Evolutionary conservation across 805 yeast genomes (phyloP).

Genomic region (Yamadazyma sp.): DNA sequence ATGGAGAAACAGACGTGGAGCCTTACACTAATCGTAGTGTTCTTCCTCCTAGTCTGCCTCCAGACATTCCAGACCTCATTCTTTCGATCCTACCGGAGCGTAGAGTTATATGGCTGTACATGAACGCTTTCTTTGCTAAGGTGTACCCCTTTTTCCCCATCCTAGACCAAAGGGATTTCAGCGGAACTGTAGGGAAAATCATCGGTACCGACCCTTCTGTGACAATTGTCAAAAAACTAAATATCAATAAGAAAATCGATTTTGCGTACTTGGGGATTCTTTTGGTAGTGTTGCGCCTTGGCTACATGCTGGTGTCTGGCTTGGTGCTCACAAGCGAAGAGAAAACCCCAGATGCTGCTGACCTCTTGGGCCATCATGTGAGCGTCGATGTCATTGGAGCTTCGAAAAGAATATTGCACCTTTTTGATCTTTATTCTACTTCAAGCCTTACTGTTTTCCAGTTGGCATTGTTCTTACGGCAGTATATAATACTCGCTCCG

Average conservation of each 20-base stretch:
- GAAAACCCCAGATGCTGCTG: constrained; percentile 19
- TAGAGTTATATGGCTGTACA: constrained; percentile 51
- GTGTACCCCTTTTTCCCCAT: constrained; percentile 64
- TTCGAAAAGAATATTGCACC: constrained; percentile 36
- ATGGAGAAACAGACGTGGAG: constrained; percentile 6
- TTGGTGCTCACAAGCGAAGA: too few species aligned
- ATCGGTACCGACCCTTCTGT: constrained; percentile 38
- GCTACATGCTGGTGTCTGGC: constrained; percentile 23
- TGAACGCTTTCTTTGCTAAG: constrained; percentile 57
- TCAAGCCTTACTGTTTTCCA: constrained; percentile 53
- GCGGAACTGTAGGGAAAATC: constrained; percentile 39
- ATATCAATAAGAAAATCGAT: constrained; percentile 31
- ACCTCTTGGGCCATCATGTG: constrained; percentile 28
- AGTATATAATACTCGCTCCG: constrained; percentile 50
- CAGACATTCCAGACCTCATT: constrained; percentile 41
- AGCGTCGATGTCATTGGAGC: constrained; percentile 24
- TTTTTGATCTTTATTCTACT: constrained; percentile 31
- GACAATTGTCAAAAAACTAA: constrained; percentile 18
- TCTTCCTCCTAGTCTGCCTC: neutral
- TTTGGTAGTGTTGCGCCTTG: constrained; percentile 32
- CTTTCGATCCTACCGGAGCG: constrained; percentile 50
- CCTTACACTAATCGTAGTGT: neutral
- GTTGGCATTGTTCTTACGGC: constrained; percentile 50
- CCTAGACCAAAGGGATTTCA: constrained; percentile 56
- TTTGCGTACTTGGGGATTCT: constrained; percentile 35